Evolutionary conservation across 768 basidiomycete species (phyloP), one percentile per base, ranked within the genome.

Genomic region (Mycena crocata): DNA sequence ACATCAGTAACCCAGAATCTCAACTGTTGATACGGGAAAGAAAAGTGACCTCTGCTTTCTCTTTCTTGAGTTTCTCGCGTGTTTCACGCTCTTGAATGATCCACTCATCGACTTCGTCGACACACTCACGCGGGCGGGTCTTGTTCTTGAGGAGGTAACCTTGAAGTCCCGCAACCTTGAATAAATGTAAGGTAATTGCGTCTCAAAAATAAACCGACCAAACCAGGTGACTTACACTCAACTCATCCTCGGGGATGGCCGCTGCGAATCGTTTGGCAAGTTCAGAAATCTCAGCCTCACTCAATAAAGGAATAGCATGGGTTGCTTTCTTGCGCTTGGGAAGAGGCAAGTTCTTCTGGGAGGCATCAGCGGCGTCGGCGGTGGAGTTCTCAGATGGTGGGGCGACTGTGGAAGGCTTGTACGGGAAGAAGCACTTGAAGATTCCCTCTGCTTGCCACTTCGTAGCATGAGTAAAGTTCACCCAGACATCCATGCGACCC

Each of bases 341-440:
- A 21, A 88, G 78, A 35, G 90, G 88, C 39, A 92, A 75, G 74
- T 93, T 91, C 81, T 86, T 83, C 73, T 90, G 87, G 8, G 89
- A 89, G 17, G 86, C 73, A 70, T 89, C 88, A 45, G 77, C 74
- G 19, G 75, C 64, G 17, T 64, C 62, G n/a, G 72, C 54, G 19
- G 55, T 48, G 31, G 69, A 49, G 61, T 78, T 62, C 71, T 78
- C 24, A n/a, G 71, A 24, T 24, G 67, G 65, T 10, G 67, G 56
- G 19, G 72, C 63, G 40, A 75, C 62, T 23, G 78, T 64, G 57
- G 83, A 70, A 3, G 85, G 81, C 69, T 83, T 89, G 78, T 78
- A 90, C 4, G 94, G 93, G 90, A 95, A 95, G 89, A 95, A 95
- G 78, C 93, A 94, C 77, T 94, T 94, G 88, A 94, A 95, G 75